Base-by-base conservation (phyloP, 257 asterid species). In the Catharanthus roseus region DNA sequence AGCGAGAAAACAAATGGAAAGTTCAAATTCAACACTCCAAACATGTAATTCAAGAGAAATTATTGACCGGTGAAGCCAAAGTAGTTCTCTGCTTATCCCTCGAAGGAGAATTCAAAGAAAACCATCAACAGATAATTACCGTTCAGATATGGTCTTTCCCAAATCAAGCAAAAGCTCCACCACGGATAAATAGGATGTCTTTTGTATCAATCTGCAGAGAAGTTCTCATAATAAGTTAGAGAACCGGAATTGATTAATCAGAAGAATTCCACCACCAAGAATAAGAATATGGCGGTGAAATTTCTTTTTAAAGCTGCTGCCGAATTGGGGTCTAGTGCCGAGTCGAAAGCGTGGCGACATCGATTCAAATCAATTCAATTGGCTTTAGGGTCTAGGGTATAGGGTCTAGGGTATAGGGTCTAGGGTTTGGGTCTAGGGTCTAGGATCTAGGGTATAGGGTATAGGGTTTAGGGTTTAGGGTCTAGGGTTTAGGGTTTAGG, bases 131-230 rank as follows among this genome's bases (percentile, higher is more conserved):
- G 67, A 61, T 71, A 62, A 66, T 80, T 84, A 89, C 98, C 96
- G 89, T 72, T 92, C 96, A 21, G 98, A 92, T 77, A 92, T 88
- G 66, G 98, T 92, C 80, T 89, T 92, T 78, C 88, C 98, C 83
- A 92, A 79, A 83, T 88, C 98, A 80, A 89, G n/a, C 84, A 82
- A 92, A 92, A 56, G 98, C 98, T 67, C 98, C 98, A 41, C 96
- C 98, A 70, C 98, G 89, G 71, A 92, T 89, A 77, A 92, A 89
- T 80, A 92, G 95, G 76, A 92, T 92, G 79, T 92, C 89, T 71
- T 89, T 92, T 58, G 98, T 92, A 77, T 92, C 96, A 67, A 92
- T 86, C 98, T 92, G 91, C 65, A 77, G 72, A 54, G 31, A 28
- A 39, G 26, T 34, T 62, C 10, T 19, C 0, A 56, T n/a, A 8